phyloP scores from a whole-genome alignment of 768 basidiomycete genomes.

The Trametes meyenii region DNA sequence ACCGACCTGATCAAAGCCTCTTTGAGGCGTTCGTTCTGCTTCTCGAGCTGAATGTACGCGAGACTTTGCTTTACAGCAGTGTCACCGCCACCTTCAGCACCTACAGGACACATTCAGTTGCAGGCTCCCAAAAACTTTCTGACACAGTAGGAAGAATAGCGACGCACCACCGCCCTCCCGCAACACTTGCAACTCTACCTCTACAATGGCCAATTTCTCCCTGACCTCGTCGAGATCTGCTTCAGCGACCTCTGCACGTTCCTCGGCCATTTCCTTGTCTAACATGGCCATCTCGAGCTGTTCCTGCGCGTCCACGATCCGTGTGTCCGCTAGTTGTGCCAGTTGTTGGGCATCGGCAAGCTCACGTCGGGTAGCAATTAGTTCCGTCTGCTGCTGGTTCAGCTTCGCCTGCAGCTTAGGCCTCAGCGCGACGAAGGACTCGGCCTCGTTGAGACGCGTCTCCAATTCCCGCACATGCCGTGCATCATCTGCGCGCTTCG shows the following conservation, averaged over 20 bases:
- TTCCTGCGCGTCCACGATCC: slow-evolving; percentile 79
- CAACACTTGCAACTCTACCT: slow-evolving; percentile 83
- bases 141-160: background rate
- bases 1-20: slow-evolving; percentile 86
- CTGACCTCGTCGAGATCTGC: slow-evolving; percentile 75
- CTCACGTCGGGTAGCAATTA: slow-evolving; percentile 73
- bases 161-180: slow-evolving; percentile 52
- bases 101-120: slow-evolving; percentile 8
- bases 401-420: slow-evolving; percentile 93
- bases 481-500: slow-evolving; percentile 83
- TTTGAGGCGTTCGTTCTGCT: slow-evolving; percentile 93
- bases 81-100: slow-evolving; percentile 34
- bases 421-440: slow-evolving; percentile 79
- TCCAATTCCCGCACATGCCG: slow-evolving; percentile 86
- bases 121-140: background rate
- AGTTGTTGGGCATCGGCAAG: slow-evolving; percentile 78
- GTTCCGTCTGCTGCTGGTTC: slow-evolving; percentile 76
- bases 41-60: slow-evolving; percentile 86
- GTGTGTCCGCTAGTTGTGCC: slow-evolving; percentile 66
- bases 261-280: slow-evolving; percentile 97
- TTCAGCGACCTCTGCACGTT: slow-evolving; percentile 81
- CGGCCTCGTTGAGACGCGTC: slow-evolving; percentile 79
- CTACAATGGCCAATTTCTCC: slow-evolving; percentile 75
- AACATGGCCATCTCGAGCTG: slow-evolving; percentile 94
- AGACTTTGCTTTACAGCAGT: slow-evolving; percentile 56